Percentiles rank a stretch among this genome's conserved stretches.
Conservation (phyloP, 2,329 filamentous ascomycete genomes). For the Bipolaris cookei region DNA sequence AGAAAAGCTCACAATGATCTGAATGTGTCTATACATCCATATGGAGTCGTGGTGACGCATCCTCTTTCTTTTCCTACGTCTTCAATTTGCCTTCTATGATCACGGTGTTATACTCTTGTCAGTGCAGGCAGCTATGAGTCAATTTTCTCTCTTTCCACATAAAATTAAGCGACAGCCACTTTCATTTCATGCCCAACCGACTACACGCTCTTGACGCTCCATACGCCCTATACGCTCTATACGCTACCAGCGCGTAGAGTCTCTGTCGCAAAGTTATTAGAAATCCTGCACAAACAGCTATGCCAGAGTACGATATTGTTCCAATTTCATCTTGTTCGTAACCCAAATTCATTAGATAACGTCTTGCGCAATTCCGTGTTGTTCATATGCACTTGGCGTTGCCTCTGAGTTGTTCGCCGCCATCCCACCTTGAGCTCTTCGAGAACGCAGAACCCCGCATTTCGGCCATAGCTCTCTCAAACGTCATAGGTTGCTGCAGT, state of each 20-base stretch:
- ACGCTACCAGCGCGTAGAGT: constrained; percentile 22
- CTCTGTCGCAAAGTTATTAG: background rate
- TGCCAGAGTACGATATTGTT: background rate
- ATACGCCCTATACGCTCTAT: constrained; percentile 30
- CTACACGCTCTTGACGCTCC: constrained; percentile 30
- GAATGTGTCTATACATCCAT: background rate
- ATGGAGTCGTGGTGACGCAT: too few species aligned
- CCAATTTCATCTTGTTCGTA: background rate
- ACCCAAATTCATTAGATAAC: background rate
- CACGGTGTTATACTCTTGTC: too few species aligned
- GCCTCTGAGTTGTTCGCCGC: constrained; percentile 1
- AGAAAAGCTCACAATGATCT: too few species aligned
- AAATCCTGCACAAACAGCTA: background rate
- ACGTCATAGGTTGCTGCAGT: constrained; percentile 15
- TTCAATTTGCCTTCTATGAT: background rate
- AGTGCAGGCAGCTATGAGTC: too few species aligned
- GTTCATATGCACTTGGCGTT: background rate
- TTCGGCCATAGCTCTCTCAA: constrained; percentile 15
- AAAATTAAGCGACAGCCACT: background rate
- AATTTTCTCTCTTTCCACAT: background rate
- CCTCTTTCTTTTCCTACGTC: background rate
- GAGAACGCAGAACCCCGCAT: constrained; percentile 17
- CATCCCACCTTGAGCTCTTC: constrained; percentile 2
- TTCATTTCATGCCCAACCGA: background rate
- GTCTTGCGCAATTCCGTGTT: background rate